Evolutionary conservation across 2,329 filamentous ascomycete genomes (phyloP).

Genomic region (Zymoseptoria crescenta): DNA sequence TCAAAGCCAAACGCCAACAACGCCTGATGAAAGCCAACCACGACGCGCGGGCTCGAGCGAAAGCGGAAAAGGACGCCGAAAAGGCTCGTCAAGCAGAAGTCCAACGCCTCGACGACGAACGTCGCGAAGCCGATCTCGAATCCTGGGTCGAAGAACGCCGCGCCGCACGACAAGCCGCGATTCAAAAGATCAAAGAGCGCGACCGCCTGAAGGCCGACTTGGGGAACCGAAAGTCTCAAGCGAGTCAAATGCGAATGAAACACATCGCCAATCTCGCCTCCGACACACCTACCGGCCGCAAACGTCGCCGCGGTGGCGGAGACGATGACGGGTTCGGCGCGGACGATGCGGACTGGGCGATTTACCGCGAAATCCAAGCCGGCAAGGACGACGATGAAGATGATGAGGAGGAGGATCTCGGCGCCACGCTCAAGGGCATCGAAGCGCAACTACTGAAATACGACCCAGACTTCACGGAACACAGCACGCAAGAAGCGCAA

Average conservation of each 20-base stretch:
- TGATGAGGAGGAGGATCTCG: constrained; percentile 84
- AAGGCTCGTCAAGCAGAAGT: constrained; percentile 77
- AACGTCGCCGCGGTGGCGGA: constrained; percentile 76
- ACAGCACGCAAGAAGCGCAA: constrained; percentile 85
- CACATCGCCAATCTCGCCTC: constrained; percentile 92
- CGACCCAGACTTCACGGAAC: constrained; percentile 83
- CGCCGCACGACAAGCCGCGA: constrained; percentile 60
- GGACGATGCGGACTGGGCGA: constrained; percentile 96
- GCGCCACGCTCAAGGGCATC: constrained; percentile 62
- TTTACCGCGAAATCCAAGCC: constrained; percentile 86
- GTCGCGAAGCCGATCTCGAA: constrained; percentile 75
- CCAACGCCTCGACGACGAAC: constrained; percentile 73
- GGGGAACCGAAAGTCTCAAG: constrained; percentile 91
- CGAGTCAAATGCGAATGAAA: constrained; percentile 97
- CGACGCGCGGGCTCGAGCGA: constrained; percentile 86
- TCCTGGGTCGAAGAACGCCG: constrained; percentile 79
- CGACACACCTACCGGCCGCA: constrained; percentile 67
- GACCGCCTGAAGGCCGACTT: constrained; percentile 89
- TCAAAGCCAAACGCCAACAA: constrained; percentile 91
- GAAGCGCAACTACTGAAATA: constrained; percentile 80
- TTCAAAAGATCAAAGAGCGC: constrained; percentile 82
- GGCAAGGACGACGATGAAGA: constrained; percentile 90
- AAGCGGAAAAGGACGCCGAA: constrained; percentile 90
- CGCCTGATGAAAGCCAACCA: constrained; percentile 89
- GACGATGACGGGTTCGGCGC: constrained; percentile 96